Base-by-base conservation (phyloP, 805 yeast species). In the Cyberlindnera suaveolens region DNA sequence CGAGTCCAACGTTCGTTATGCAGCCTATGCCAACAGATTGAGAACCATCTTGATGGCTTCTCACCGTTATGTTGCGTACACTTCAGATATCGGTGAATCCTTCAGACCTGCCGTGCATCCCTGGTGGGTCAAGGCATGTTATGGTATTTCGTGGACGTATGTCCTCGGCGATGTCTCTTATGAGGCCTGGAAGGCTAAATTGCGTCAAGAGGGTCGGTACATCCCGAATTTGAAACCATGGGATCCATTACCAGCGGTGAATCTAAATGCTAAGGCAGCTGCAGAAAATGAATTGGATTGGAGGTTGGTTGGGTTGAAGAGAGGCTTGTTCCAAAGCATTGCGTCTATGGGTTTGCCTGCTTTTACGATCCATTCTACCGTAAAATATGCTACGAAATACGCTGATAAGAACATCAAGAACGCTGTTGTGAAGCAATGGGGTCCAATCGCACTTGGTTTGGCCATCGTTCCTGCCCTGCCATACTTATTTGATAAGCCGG, bases 321-420 rank as follows among this genome's bases (percentile, higher is more conserved):
- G 95, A 60, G 89, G 85, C n/a, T 54, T 85, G 20, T 85, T 85
- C 67, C 95, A 85, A 62, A 71, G 83, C 49, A 70, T 86, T 49
- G 95, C 95, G 3, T 79, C 87, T 36, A 86, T 85, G 93, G 91
- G 86, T 14, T 69, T 85, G 34, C 95, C 95, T 9, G 95, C 95
- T 3, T 79, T 85, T 62, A 85, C 95, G 5, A 85, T 85, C 53
- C 95, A 85, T 60, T 72, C 84, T 2, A 68, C 81, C 5, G 95
- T 85, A 34, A 72, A 82, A 51, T 84, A 85, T 57, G 77, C 88
- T 2, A 80, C 86, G 3, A 43, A 66, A 17, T 63, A 79, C 27
- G 77, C 86, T 60, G 54, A 60, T 46, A 80, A 80, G 60, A 78
- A 80, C 58, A 61, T 74, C 40, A 65, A 68, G 38, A 71, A 68